Conservation (phyloP, 1,139 yeast species). For the Lizanozyma gosingica region DNA sequence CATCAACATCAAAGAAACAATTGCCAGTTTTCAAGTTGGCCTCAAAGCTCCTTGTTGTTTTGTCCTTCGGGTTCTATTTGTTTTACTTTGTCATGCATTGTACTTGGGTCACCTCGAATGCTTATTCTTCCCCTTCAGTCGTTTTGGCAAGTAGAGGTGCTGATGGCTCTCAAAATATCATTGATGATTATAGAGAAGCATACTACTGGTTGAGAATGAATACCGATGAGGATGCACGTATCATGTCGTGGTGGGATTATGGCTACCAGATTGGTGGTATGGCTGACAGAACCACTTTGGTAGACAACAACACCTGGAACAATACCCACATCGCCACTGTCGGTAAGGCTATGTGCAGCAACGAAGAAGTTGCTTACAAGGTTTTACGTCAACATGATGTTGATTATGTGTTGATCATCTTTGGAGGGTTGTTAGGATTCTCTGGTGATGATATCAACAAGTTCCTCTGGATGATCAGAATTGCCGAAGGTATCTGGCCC, state of each 20-base stretch:
- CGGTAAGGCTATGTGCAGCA: conserved; percentile 93
- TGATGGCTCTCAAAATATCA: conserved; percentile 78
- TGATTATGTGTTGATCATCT: conserved; percentile 85
- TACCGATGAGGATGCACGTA: conserved; percentile 90
- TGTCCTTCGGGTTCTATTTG: conserved; percentile 69
- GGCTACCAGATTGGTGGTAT: conserved; percentile 99
- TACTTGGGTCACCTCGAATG: conserved; percentile 94
- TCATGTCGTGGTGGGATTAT: conserved; percentile 99
- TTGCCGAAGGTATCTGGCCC: conserved; percentile 99
- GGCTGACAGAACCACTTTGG: conserved; percentile 98
- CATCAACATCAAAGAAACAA: conserved; percentile 7
- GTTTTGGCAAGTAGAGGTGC: conserved; percentile 79
- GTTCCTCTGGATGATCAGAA: conserved; percentile 98
- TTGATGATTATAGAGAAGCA: conserved; percentile 98
- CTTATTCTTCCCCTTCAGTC: conserved; percentile 96
- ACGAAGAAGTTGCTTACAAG: conserved; percentile 82
- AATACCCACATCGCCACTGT: conserved; percentile 99
- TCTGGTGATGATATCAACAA: conserved; percentile 97
- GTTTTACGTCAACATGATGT: conserved; percentile 88
- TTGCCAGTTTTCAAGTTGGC: conserved; percentile 26
- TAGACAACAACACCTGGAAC: conserved; percentile 99
- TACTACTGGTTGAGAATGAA: conserved; percentile 99
- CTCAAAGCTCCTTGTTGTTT: conserved; percentile 55
- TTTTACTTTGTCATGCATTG: conserved; percentile 85
- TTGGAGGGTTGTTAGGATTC: conserved; percentile 91